A percentile compares a stretch with the other conserved stretches of the same genome.
Evolutionary conservation across 495 filamentous ascomycete genomes (phyloP).

Genomic region (Penicillium daleae): DNA sequence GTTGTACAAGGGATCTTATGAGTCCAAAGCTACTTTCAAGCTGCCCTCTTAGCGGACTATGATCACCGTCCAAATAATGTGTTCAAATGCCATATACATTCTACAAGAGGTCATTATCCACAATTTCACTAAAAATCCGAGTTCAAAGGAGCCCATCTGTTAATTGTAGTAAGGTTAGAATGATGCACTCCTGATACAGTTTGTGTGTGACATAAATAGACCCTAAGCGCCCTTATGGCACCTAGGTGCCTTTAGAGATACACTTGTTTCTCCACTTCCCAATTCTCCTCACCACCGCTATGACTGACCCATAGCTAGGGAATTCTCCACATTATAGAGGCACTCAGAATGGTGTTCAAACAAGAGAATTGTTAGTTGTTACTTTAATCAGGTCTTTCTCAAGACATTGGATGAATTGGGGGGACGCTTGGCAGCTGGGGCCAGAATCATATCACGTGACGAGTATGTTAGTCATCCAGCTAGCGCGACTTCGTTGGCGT

Average conservation of each 20-base stretch:
- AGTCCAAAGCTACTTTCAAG: background rate
- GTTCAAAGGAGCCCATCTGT: background rate
- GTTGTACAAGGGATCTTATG: background rate
- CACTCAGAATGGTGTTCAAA: background rate
- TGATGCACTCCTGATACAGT: slow-evolving; percentile 17
- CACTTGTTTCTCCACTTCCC: background rate
- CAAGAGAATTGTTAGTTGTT: background rate
- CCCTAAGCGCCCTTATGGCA: slow-evolving; percentile 27
- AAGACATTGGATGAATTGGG: background rate
- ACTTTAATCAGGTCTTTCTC: background rate
- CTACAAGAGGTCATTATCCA: background rate
- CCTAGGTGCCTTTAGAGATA: background rate
- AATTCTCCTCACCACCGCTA: background rate
- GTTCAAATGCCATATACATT: background rate
- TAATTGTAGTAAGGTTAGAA: background rate
- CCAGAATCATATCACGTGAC: slow-evolving; percentile 10
- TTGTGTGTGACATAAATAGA: slow-evolving; percentile 28
- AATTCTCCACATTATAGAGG: background rate
- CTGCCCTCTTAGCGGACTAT: background rate
- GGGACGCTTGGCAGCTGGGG: background rate
- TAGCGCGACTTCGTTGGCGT: slow-evolving; percentile 20
- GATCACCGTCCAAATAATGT: background rate
- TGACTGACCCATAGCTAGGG: background rate
- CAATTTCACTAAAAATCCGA: background rate
- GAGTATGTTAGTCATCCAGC: slow-evolving; percentile 25